Base-by-base conservation (phyloP, 148 eudicot genomes). In the Cornus suecica region DNA sequence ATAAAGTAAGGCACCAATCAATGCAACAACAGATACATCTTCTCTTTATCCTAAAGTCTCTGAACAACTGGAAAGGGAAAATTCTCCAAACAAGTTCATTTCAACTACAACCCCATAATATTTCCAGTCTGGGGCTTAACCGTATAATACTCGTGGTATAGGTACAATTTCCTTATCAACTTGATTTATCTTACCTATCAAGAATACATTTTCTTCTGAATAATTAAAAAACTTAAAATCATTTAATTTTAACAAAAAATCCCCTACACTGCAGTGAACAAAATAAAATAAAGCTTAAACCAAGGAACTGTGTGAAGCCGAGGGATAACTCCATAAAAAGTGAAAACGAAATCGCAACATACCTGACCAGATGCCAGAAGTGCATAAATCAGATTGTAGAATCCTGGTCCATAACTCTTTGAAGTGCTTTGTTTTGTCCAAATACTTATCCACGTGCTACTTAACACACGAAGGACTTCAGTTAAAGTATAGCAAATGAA, bases 361-460 rank as follows among this genome's bases (percentile, higher is more conserved):
- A 86, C 94, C 90, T 90, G 94, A 65, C 92, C 90, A 58, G 78
- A 81, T 20, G 91, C 83, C 62, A 90, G 74, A 66, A 88, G 45
- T 29, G 90, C 86, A 65, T 88, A 90, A 31, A 90, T 79, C 51
- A 86, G 67, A 77, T 85, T 85, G 67, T 83, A 88, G 80, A 80
- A 88, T 65, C 89, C 87, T 45, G 88, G 84, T 69, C 70, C 73
- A 45, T 79, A 81, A 78, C 76, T 71, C 69, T 56, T 75, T 37
- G 88, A 80, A 65, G 76, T 76, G 78, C 94, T 84, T 80, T 83
- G 81, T 74, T 88, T 83, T 62, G 92, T 90, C 94, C 94, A 90
- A 58, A 76, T 73, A 78, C 94, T 85, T 77, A 90, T 76, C 94
- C 94, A 90, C 54, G 91, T 90, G 86, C 94, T 90, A 76, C 94